Evolutionary conservation across 2,329 filamentous ascomycete genomes (phyloP).

Genomic region (Erysiphe pulchra): DNA sequence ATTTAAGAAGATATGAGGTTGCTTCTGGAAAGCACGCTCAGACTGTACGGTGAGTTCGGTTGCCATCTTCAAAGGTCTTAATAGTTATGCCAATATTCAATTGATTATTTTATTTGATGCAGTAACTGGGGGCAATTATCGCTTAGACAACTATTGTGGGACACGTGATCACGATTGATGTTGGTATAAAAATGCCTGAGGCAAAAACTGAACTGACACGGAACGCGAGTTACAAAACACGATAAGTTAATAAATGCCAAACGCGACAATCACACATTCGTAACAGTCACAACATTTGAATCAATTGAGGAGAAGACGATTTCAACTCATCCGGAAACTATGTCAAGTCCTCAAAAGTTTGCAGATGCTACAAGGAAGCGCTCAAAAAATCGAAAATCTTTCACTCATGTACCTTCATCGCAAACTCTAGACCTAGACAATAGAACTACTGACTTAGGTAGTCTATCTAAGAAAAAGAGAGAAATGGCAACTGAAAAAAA

Average conservation of each 20-base stretch:
- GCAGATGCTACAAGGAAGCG: conserved; percentile 19
- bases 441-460: conserved; percentile 38
- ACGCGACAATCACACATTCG: no score
- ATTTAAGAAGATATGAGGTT: conserved; percentile 99
- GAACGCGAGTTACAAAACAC: no score
- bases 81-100: no score
- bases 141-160: conserved; percentile 1
- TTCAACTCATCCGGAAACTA: no score
- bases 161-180: conserved; percentile 3
- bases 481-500: conserved; percentile 6
- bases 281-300: no score
- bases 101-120: no score
- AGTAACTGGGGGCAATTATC: no score
- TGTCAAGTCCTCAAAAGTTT: no score
- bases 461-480: conserved; percentile 12
- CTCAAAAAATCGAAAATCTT: conserved; percentile 38
- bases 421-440: conserved; percentile 50
- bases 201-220: no score
- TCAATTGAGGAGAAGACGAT: no score
- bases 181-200: no score
- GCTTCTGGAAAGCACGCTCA: conserved; percentile 99
- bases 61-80: conserved; percentile 34
- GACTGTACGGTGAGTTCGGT: conserved; percentile 99
- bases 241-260: no score
- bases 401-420: conserved; percentile 30